Percentiles rank a stretch among this genome's conserved stretches.
Evolutionary conservation across 1,284 basidiomycete genomes (phyloP).

Genomic region (Sanghuangporus weigelae): DNA sequence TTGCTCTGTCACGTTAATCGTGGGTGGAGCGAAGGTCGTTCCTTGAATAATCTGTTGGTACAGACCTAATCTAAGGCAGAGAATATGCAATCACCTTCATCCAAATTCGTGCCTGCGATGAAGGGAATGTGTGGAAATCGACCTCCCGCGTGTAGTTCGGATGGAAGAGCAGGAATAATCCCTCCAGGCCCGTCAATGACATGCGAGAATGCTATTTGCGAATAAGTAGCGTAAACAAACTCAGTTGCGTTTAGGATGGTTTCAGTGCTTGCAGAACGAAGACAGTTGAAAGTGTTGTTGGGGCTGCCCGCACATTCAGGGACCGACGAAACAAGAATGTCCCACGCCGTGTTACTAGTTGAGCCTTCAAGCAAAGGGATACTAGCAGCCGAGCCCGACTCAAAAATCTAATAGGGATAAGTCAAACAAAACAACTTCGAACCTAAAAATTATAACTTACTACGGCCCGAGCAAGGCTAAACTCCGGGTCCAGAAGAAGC

Average conservation of each 20-base stretch:
- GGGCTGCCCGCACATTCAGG: conserved; percentile 30
- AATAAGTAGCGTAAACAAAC: conserved; percentile 24
- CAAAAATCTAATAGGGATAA: conserved; percentile 35
- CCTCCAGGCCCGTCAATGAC: conserved; percentile 39
- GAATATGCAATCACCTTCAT: conserved; percentile 33
- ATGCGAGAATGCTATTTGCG: conserved; percentile 35
- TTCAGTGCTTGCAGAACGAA: conserved; percentile 32
- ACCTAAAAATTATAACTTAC: conserved; percentile 26
- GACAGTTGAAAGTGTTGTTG: conserved; percentile 36
- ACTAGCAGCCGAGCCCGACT: conserved; percentile 37
- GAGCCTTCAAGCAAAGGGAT: conserved; percentile 28
- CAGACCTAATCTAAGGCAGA: neutral
- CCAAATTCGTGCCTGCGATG: conserved; percentile 43
- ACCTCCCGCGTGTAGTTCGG: conserved; percentile 30
- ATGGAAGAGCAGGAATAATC: conserved; percentile 38
- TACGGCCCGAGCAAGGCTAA: conserved; percentile 37
- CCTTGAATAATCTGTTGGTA: conserved; percentile 24
- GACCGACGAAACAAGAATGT: conserved; percentile 35
- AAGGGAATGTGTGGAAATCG: conserved; percentile 39
- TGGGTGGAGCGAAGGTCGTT: conserved; percentile 33
- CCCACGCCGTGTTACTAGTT: conserved; percentile 33
- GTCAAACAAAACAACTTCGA: neutral
- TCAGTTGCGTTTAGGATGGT: conserved; percentile 32
- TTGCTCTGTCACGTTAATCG: conserved; percentile 27
- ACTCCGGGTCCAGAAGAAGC: conserved; percentile 37